Conservation (phyloP, 306 rosid genomes). For the Cicer pinnatifidum region DNA sequence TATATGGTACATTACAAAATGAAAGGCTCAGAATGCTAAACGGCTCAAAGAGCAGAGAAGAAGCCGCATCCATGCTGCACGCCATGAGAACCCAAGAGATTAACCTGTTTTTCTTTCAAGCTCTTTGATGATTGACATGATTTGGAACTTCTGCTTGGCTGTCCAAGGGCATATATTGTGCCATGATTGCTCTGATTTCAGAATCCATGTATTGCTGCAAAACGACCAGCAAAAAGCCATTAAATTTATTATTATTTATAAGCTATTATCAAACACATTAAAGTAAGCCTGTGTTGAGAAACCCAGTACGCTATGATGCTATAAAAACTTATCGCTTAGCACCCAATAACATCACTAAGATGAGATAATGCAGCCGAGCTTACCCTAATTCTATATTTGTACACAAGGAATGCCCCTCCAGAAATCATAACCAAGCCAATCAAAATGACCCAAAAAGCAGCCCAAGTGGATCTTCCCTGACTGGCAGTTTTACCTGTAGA, state of each 20-base stretch:
- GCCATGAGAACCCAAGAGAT: conserved; percentile 44
- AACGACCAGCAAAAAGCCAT: conserved; percentile 42
- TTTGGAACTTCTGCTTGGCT: conserved; percentile 84
- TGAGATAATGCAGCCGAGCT: conserved; percentile 42
- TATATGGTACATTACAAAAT: conserved; percentile 44
- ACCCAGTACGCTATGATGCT: background rate
- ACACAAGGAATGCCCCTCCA: conserved; percentile 87
- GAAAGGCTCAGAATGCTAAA: conserved; percentile 48
- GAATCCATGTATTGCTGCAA: conserved; percentile 97
- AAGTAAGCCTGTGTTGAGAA: conserved; percentile 5
- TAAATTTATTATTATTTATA: conserved; percentile 1
- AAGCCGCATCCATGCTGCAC: conserved; percentile 48
- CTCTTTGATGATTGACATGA: conserved; percentile 59
- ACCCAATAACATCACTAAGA: conserved; percentile 41
- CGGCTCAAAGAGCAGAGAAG: conserved; percentile 40
- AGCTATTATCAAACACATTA: conserved; percentile 7
- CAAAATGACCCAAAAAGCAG: conserved; percentile 81
- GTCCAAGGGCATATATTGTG: conserved; percentile 96
- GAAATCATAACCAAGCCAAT: conserved; percentile 80
- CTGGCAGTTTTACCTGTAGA: conserved; percentile 79
- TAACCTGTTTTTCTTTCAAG: conserved; percentile 45
- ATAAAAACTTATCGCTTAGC: conserved; percentile 12
- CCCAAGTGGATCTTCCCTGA: conserved; percentile 72
- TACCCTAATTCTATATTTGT: conserved; percentile 93
- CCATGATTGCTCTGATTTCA: conserved; percentile 96